A percentile compares a stretch with the other conserved stretches of the same genome.
Evolutionary conservation across 2,329 filamentous ascomycete species (phyloP).

Genomic region (Venturia carpophila): DNA sequence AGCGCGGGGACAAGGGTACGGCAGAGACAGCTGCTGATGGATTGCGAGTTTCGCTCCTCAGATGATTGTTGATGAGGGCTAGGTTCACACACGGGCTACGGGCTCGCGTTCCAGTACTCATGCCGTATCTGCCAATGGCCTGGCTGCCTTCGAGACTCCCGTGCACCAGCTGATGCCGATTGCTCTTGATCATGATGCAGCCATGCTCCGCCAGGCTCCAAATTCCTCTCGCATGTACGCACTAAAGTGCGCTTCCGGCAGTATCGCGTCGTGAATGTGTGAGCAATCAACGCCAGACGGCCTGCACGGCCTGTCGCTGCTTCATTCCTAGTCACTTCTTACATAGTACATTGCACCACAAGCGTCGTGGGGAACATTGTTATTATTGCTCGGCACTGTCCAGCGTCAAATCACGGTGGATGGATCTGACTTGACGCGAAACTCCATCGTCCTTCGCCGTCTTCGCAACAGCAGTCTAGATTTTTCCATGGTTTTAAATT

Average conservation of each 20-base stretch:
- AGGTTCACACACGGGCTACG: conserved; percentile 7
- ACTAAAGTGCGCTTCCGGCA: conserved; percentile 10
- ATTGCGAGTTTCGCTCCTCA: conserved; percentile 11
- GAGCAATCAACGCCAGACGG: conserved; percentile 12
- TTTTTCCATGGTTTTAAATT: neutral
- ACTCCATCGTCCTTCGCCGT: neutral
- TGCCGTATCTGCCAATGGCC: conserved; percentile 9
- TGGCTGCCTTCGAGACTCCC: neutral
- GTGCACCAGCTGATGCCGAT: conserved; percentile 13
- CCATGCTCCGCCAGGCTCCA: conserved; percentile 13
- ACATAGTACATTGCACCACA: conserved; percentile 13
- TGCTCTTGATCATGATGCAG: conserved; percentile 10
- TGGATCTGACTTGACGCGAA: neutral
- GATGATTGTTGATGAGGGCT: conserved; percentile 13
- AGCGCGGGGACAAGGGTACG: conserved; percentile 5
- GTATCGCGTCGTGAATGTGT: conserved; percentile 7
- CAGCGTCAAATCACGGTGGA: neutral
- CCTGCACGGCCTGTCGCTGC: conserved; percentile 4
- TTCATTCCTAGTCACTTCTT: conserved; percentile 4
- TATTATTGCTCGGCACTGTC: neutral
- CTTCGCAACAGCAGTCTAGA: neutral
- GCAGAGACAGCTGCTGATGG: conserved; percentile 4
- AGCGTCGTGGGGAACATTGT: conserved; percentile 3
- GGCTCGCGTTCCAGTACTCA: conserved; percentile 4
- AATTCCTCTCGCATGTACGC: conserved; percentile 8